phyloP scores from a whole-genome alignment of 2,329 filamentous ascomycete species.

The Paecilomyces formosus region DNA sequence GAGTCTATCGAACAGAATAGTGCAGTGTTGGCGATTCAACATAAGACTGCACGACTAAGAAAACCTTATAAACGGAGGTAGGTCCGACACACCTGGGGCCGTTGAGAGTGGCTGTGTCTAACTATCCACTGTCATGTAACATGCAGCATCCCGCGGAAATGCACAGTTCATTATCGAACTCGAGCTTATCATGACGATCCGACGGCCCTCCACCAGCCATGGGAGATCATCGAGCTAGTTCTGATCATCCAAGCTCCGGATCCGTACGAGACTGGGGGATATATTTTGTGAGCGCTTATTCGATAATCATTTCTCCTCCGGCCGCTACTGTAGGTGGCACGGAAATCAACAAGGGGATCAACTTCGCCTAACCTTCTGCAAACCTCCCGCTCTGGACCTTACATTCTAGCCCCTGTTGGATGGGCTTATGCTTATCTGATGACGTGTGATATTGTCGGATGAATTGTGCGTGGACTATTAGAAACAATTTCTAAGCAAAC shows the following conservation, averaged over 20 bases:
- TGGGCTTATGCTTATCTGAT: not conserved
- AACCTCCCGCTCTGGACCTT: not conserved
- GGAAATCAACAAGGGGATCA: not conserved
- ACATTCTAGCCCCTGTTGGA: not conserved
- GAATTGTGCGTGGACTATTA: not conserved
- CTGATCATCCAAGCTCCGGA: not conserved
- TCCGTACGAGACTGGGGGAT: not conserved
- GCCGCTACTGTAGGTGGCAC: not conserved
- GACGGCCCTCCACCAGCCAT: not conserved
- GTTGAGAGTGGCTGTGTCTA: not conserved
- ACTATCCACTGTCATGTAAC: not conserved
- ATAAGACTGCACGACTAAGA: not conserved
- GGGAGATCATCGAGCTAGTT: not conserved
- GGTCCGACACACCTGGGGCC: not conserved
- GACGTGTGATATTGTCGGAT: not conserved
- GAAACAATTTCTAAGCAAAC: not conserved
- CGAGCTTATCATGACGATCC: not conserved
- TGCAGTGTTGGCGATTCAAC: not conserved
- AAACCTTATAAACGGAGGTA: not conserved
- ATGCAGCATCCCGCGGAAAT: not conserved
- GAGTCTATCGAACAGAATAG: not conserved
- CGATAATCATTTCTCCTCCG: not conserved
- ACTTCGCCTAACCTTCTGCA: not conserved
- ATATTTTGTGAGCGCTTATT: not conserved
- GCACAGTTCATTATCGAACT: not conserved